Base-by-base conservation (phyloP, 2,329 filamentous ascomycete genomes). In the Plenodomus lindquistii region DNA sequence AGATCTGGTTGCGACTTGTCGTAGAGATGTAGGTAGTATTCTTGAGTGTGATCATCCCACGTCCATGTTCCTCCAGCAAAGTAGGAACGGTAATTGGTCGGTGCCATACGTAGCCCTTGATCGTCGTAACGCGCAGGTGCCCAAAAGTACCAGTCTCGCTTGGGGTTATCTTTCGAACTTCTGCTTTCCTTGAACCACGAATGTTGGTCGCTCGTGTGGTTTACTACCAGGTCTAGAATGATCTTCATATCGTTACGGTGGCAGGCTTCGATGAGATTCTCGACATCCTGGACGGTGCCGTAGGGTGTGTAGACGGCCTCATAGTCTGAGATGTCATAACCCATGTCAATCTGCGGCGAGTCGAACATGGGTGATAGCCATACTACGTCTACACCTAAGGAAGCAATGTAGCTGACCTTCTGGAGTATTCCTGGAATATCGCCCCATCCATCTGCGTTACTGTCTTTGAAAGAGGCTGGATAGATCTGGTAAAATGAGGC, bases 191-290 rank as follows among this genome's bases (percentile, higher is more conserved):
- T 77, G 71, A 90, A 90, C 87, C 87, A 91, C 3, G 78, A 77
- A 60, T 89, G 85, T 65, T 88, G 79, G 54, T 87, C 82, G 2
- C 84, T 87, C 0, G 87, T 91, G 66, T 93, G 88, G 57, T 91
- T 93, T 52, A 91, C 81, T 2, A 92, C 88, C 2, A 92, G 76
- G 63, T 92, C 88, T 49, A 91, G 79, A 47, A 92, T 84, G 10
- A 91, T 72, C 56, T 82, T 84, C 81, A 91, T 88, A 2, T 80
- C 84, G 3, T 85, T 78, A 15, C 78, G 70, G 50, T 87, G 85
- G 35, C 82, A 79, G 38, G 81, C 81, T 20, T 77, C 63, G 41
- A 88, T 84, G 29, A 90, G 68, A 0, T 73, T 70, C 47, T 89
- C 84, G 41, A 88, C 81, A 62, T 90, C 85, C 49, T 77, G 74